Evolutionary conservation across 2,329 filamentous ascomycete species (phyloP).

Genomic region (Hypoxylon sp.): DNA sequence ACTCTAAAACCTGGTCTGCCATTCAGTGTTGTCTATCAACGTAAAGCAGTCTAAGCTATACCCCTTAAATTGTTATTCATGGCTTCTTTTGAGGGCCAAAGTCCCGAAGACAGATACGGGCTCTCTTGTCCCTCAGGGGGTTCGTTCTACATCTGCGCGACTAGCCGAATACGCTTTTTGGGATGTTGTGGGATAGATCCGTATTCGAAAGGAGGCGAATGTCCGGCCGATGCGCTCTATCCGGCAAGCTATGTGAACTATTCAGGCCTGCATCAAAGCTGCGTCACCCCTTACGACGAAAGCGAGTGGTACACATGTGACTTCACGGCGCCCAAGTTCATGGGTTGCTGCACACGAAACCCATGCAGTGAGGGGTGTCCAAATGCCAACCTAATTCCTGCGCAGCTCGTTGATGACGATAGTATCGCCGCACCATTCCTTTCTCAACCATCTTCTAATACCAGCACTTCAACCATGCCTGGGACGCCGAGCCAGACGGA

Average conservation of each 20-base stretch:
- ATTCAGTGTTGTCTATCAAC: neutral
- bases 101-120: constrained; percentile 34
- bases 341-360: constrained; percentile 57
- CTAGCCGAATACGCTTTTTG: constrained; percentile 54
- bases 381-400: constrained; percentile 49
- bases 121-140: constrained; percentile 55
- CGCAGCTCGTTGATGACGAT: constrained; percentile 44
- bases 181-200: constrained; percentile 59
- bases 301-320: constrained; percentile 56
- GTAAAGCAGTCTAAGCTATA: neutral
- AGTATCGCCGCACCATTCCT: constrained; percentile 42
- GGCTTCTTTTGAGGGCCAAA: constrained; percentile 10
- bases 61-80: constrained; percentile 1
- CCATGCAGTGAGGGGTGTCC: constrained; percentile 56
- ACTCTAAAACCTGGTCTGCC: neutral
- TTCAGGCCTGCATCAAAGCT: constrained; percentile 52
- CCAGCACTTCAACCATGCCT: neutral
- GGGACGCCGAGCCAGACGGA: constrained; percentile 15
- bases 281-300: constrained; percentile 45
- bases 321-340: constrained; percentile 50
- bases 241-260: constrained; percentile 52
- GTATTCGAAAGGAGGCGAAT: constrained; percentile 54
- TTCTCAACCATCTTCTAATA: neutral
- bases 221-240: constrained; percentile 53
- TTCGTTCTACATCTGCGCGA: constrained; percentile 55